Conservation (phyloP, 2,329 filamentous ascomycete genomes). For the Trichoderma sp. region DNA sequence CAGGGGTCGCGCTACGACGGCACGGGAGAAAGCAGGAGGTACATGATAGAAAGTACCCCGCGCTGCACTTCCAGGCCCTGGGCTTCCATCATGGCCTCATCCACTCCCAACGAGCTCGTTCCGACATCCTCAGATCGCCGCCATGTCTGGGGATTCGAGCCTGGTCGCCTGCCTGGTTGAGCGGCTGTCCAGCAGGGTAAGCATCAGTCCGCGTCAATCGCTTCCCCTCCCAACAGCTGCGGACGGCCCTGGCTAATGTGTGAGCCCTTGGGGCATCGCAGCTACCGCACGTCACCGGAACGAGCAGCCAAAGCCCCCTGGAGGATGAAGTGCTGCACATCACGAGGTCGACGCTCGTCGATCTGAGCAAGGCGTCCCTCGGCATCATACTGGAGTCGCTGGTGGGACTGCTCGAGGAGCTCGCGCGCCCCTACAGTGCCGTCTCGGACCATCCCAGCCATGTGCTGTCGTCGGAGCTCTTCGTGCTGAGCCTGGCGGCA, state of each 20-base stretch:
- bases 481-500: constrained; percentile 63
- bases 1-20: constrained; percentile 3
- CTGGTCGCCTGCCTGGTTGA: constrained; percentile 61
- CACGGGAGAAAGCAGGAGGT: no score
- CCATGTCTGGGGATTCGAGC: constrained; percentile 50
- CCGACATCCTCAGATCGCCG: constrained; percentile 18
- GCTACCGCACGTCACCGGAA: constrained; percentile 66
- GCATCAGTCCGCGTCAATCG: constrained; percentile 9
- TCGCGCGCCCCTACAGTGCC: constrained; percentile 56
- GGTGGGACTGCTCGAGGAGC: constrained; percentile 60
- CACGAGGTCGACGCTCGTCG: constrained; percentile 63
- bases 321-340: constrained; percentile 64
- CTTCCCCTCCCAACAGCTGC: neutral
- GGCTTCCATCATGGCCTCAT: constrained; percentile 20
- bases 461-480: constrained; percentile 65
- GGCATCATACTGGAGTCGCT: constrained; percentile 59
- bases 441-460: constrained; percentile 59
- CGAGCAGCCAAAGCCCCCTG: constrained; percentile 56
- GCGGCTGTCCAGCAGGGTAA: constrained; percentile 57
- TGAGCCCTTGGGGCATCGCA: constrained; percentile 43
- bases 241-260: constrained; percentile 8
- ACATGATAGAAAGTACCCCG: constrained; percentile 22
- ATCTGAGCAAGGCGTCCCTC: constrained; percentile 59
- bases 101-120: constrained; percentile 19
- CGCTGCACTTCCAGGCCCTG: constrained; percentile 12